These are phyloP conservation scores for Fraxinus velutina DNA, from an alignment of 305 asterid species.

Conservation along the genomic window DNA sequence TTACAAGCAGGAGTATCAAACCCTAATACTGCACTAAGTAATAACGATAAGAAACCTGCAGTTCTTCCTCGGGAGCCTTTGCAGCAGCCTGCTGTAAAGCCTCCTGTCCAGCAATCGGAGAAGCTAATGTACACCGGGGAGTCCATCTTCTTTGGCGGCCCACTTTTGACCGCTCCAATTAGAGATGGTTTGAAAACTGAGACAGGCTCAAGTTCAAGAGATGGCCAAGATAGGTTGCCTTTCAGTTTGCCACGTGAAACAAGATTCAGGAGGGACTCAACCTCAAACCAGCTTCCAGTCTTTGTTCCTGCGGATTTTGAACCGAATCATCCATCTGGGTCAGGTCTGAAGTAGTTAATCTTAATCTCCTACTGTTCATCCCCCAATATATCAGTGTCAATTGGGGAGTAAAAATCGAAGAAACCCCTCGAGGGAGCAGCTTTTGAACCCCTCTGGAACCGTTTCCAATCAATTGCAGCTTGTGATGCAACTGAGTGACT, in stretches of 20 bases:
- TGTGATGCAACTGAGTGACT: slow-evolving; percentile 6
- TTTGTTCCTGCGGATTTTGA: slow-evolving; percentile 68
- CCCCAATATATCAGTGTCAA: neutral
- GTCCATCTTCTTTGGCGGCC: slow-evolving; percentile 96
- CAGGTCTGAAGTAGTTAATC: slow-evolving; percentile 39
- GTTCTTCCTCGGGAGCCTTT: slow-evolving; percentile 38
- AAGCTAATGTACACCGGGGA: slow-evolving; percentile 70
- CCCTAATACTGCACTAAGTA: slow-evolving; percentile 31
- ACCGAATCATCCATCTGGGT: slow-evolving; percentile 42
- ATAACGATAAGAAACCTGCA: slow-evolving; percentile 41
- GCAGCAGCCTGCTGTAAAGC: slow-evolving; percentile 29
- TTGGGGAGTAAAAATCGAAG: slow-evolving; percentile 30
- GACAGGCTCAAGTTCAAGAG: slow-evolving; percentile 41
- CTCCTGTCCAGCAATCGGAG: slow-evolving; percentile 52
- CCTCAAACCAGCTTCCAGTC: slow-evolving; percentile 88
- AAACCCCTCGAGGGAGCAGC: slow-evolving; percentile 38
- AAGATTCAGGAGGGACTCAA: slow-evolving; percentile 68
- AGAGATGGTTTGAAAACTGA: slow-evolving; percentile 49
- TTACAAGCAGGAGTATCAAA: slow-evolving; percentile 31
- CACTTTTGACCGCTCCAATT: slow-evolving; percentile 67
- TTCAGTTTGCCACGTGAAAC: slow-evolving; percentile 49
- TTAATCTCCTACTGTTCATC: slow-evolving; percentile 14
- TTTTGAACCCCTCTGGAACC: slow-evolving; percentile 44
- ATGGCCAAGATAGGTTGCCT: slow-evolving; percentile 41
- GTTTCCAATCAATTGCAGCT: slow-evolving; percentile 28